Evolutionary conservation across 305 asterid species (phyloP).

Genomic region (Fraxinus paxiana): DNA sequence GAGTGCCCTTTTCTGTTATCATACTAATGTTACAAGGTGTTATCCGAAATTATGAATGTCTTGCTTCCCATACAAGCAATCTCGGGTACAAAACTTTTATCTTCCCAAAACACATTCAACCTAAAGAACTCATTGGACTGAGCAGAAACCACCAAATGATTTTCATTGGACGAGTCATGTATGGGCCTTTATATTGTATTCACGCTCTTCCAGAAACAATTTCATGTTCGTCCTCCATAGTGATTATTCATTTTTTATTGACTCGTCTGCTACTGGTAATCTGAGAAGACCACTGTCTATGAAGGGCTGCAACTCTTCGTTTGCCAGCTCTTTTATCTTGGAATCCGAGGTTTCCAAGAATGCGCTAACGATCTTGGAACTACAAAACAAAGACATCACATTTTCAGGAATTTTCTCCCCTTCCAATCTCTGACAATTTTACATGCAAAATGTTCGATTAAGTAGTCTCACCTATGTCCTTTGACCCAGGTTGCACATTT

Average conservation of each 20-base stretch:
- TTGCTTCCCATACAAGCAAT: conserved; percentile 10
- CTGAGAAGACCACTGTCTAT: conserved; percentile 51
- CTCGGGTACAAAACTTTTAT: conserved; percentile 28
- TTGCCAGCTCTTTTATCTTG: conserved; percentile 43
- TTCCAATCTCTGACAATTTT: neutral
- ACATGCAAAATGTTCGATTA: neutral
- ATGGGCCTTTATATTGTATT: neutral
- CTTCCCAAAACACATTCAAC: conserved; percentile 7
- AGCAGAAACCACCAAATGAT: neutral
- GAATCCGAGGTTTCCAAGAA: conserved; percentile 59
- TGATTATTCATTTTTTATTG: conserved; percentile 22
- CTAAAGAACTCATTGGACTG: neutral
- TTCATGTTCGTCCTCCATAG: conserved; percentile 7
- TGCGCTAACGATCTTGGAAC: conserved; percentile 62
- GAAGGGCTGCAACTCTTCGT: conserved; percentile 67
- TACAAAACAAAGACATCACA: conserved; percentile 25
- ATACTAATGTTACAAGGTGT: neutral
- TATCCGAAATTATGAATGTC: neutral
- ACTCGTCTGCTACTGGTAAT: conserved; percentile 32
- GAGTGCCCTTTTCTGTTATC: neutral
- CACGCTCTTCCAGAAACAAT: neutral
- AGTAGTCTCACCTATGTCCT: conserved; percentile 68
- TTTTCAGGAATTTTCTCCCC: neutral
- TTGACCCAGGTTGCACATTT: conserved; percentile 62
- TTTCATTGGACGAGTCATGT: neutral